phyloP scores from a whole-genome alignment of 2,329 filamentous ascomycete genomes.

The Alternaria sp. region DNA sequence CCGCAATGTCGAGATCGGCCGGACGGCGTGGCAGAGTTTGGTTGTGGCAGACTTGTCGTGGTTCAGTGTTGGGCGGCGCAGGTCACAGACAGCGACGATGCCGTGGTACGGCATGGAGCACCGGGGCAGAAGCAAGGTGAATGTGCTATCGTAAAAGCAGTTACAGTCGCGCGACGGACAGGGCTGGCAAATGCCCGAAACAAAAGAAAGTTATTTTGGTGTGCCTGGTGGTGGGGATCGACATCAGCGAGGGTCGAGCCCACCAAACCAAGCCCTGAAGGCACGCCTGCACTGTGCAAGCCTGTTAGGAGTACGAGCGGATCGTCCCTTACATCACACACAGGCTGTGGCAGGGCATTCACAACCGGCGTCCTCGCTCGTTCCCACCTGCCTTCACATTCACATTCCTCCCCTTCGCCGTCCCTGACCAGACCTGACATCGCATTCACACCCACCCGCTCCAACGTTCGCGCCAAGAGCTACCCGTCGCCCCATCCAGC shows the following conservation, averaged over 20 bases:
- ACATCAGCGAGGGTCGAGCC: slow-evolving; percentile 25
- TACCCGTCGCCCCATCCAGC: slow-evolving; percentile 10
- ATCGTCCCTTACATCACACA: slow-evolving; percentile 21
- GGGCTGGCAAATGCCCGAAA: slow-evolving; percentile 13
- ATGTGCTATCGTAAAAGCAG: not conserved
- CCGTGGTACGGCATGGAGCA: not conserved
- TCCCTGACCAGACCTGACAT: not conserved
- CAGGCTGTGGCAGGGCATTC: slow-evolving; percentile 5
- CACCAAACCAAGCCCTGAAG: slow-evolving; percentile 7
- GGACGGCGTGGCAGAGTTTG: not conserved
- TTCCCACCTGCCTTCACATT: slow-evolving; percentile 3
- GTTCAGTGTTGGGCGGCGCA: slow-evolving; percentile 2
- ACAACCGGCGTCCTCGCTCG: slow-evolving; percentile 16
- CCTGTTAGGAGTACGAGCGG: slow-evolving; percentile 10
- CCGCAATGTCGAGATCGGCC: not conserved
- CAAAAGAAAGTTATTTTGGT: slow-evolving; percentile 33
- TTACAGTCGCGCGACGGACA: not conserved
- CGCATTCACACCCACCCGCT: not conserved
- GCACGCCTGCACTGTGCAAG: not conserved
- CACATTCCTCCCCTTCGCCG: not conserved
- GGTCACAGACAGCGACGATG: not conserved
- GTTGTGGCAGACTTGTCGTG: not conserved
- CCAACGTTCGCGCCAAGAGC: slow-evolving; percentile 10
- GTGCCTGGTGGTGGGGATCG: slow-evolving; percentile 25
- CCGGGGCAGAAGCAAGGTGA: not conserved